phyloP scores from a whole-genome alignment of 805 yeast species.

The Candida dajiaensis region DNA sequence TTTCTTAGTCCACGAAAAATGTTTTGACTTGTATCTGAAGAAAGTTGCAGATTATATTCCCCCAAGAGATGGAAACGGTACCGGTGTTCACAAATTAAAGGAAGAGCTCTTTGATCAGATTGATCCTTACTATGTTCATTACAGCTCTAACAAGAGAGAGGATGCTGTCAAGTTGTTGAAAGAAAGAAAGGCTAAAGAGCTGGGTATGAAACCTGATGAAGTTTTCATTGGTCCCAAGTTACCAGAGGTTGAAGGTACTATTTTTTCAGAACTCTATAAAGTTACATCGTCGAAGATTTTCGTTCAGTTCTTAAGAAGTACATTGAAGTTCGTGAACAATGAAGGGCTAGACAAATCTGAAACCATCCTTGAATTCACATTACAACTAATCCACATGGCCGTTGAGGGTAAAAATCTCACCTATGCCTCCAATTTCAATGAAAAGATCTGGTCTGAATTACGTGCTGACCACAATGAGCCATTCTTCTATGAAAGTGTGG shows the following conservation, averaged over 20 bases:
- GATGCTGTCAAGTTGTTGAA: constrained; percentile 69
- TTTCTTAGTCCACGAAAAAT: constrained; percentile 62
- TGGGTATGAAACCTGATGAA: constrained; percentile 35
- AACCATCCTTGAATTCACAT: constrained; percentile 46
- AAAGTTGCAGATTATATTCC: constrained; percentile 56
- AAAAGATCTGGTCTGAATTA: constrained; percentile 30
- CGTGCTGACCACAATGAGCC: constrained; percentile 33
- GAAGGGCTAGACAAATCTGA: constrained; percentile 43
- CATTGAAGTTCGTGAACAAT: constrained; percentile 33
- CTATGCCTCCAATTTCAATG: constrained; percentile 24
- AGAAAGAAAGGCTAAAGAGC: constrained; percentile 37
- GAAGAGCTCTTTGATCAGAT: constrained; percentile 44
- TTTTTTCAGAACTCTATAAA: constrained; percentile 40
- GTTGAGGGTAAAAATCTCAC: constrained; percentile 32
- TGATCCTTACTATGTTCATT: constrained; percentile 81
- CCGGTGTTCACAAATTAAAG: constrained; percentile 65
- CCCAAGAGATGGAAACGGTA: constrained; percentile 51
- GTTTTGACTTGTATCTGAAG: constrained; percentile 57
- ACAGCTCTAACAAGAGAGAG: constrained; percentile 71
- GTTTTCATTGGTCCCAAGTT: constrained; percentile 54
- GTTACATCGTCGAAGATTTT: constrained; percentile 51
- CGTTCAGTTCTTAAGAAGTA: constrained; percentile 43
- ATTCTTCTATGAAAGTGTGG: constrained; percentile 33
- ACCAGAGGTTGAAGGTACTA: constrained; percentile 27
- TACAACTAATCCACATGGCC: constrained; percentile 64